phyloP scores from a whole-genome alignment of 192 early-diverging fungal genomes.

The Backusella macrospora region DNA sequence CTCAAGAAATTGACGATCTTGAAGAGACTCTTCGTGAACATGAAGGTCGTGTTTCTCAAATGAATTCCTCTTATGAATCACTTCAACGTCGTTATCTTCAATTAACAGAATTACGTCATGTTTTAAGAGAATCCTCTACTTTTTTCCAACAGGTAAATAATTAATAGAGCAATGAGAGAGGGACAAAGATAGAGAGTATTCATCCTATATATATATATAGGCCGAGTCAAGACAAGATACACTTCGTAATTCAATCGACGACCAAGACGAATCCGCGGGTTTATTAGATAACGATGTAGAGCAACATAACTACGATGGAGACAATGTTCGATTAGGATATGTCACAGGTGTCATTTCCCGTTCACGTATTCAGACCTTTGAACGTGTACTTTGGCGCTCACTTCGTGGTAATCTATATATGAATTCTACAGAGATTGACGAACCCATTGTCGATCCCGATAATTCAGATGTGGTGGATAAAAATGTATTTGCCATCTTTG shows the following conservation, averaged over 20 bases:
- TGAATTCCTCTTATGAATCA: constrained; percentile 86
- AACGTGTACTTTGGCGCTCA: constrained; percentile 95
- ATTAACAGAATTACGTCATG: constrained; percentile 86
- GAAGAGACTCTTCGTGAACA: constrained; percentile 79
- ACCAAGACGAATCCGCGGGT: constrained; percentile 54
- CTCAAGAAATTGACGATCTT: constrained; percentile 93
- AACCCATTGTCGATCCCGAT: constrained; percentile 88
- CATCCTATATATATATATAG: constrained; percentile 19
- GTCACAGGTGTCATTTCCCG: constrained; percentile 95
- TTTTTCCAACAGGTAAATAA: constrained; percentile 77
- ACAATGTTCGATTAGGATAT: constrained; percentile 71
- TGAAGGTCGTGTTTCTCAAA: constrained; percentile 80
- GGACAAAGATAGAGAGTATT: background rate
- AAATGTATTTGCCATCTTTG: constrained; percentile 98
- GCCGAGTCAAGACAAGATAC: constrained; percentile 14
- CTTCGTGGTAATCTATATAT: constrained; percentile 97
- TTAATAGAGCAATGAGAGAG: background rate
- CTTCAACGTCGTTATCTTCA: constrained; percentile 89
- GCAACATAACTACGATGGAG: constrained; percentile 28
- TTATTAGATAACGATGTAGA: constrained; percentile 63
- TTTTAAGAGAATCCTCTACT: constrained; percentile 82
- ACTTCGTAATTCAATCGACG: constrained; percentile 51
- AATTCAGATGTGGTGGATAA: constrained; percentile 90
- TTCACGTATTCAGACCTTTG: constrained; percentile 82
- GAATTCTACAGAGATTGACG: constrained; percentile 95